A percentile compares a stretch with the other conserved stretches of the same genome.
phyloP scores from a whole-genome alignment of 2,329 filamentous ascomycete genomes.

The Sclerotinia trifoliorum region DNA sequence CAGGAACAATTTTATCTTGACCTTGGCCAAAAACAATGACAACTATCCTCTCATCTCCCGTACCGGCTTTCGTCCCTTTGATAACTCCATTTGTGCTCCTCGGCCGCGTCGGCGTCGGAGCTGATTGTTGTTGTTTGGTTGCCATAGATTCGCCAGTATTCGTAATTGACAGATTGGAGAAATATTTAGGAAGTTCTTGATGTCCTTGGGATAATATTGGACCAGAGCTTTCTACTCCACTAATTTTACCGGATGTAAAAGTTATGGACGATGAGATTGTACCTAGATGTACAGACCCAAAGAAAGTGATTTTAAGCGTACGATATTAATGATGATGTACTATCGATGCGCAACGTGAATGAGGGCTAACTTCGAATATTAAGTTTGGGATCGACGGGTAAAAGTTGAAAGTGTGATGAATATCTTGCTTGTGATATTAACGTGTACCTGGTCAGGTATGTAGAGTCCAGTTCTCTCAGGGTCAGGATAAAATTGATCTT shows the following conservation, averaged over 20 bases:
- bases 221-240: background rate
- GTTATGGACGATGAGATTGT: background rate
- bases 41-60: constrained; percentile 57
- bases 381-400: background rate
- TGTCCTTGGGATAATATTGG: background rate
- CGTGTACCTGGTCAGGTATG: background rate
- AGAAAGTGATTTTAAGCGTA: background rate
- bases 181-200: constrained; percentile 10
- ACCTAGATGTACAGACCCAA: background rate
- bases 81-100: constrained; percentile 41
- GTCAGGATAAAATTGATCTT: constrained; percentile 29
- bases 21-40: constrained; percentile 68
- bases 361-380: background rate
- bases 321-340: background rate
- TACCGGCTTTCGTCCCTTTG: constrained; percentile 37
- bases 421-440: constrained; percentile 9
- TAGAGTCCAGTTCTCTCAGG: constrained; percentile 20
- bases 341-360: constrained; percentile 9
- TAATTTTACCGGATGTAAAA: constrained; percentile 15
- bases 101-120: constrained; percentile 50
- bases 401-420: background rate
- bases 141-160: constrained; percentile 38
- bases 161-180: background rate
- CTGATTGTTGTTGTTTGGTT: constrained; percentile 50
- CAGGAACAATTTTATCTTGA: constrained; percentile 70